Evolutionary conservation across 2,329 filamentous ascomycete species (phyloP).

Genomic region (Fusarium mundagurra): DNA sequence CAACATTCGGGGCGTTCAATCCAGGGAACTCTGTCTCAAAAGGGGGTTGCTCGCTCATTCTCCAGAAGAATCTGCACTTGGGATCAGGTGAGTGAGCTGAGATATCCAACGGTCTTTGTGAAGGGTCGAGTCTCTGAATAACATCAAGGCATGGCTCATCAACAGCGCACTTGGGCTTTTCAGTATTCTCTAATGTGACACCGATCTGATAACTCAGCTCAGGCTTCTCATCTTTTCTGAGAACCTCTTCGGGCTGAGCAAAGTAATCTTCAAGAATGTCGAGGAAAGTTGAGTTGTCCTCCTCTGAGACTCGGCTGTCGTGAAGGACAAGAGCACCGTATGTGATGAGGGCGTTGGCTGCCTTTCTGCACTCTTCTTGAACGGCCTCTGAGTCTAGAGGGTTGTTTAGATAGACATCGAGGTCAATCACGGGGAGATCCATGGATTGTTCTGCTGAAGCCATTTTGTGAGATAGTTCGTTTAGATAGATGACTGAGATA

Average conservation of each 20-base stretch:
- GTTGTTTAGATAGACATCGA: constrained; percentile 64
- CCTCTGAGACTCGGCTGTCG: constrained; percentile 66
- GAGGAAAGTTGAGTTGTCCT: constrained; percentile 66
- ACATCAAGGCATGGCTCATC: constrained; percentile 68
- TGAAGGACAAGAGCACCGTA: constrained; percentile 69
- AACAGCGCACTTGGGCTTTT: constrained; percentile 71
- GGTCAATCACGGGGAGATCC: constrained; percentile 69
- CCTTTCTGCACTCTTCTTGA: constrained; percentile 62
- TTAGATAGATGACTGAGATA: not conserved
- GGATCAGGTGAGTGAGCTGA: constrained; percentile 66
- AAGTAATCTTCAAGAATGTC: constrained; percentile 74
- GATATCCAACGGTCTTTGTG: constrained; percentile 67
- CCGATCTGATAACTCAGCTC: constrained; percentile 69
- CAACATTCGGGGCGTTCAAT: constrained; percentile 65
- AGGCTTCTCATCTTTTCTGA: constrained; percentile 64
- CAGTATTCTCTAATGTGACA: constrained; percentile 70
- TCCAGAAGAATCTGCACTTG: constrained; percentile 72
- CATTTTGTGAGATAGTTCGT: constrained; percentile 21
- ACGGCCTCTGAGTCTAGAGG: constrained; percentile 55
- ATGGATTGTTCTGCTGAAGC: constrained; percentile 51
- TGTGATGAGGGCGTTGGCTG: constrained; percentile 65
- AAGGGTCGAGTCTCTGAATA: constrained; percentile 63
- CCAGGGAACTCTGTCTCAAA: constrained; percentile 65
- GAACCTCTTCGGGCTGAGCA: constrained; percentile 60
- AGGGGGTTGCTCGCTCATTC: constrained; percentile 64